phyloP scores from a whole-genome alignment of 2,329 filamentous ascomycete genomes.

The Fusarium sp. region DNA sequence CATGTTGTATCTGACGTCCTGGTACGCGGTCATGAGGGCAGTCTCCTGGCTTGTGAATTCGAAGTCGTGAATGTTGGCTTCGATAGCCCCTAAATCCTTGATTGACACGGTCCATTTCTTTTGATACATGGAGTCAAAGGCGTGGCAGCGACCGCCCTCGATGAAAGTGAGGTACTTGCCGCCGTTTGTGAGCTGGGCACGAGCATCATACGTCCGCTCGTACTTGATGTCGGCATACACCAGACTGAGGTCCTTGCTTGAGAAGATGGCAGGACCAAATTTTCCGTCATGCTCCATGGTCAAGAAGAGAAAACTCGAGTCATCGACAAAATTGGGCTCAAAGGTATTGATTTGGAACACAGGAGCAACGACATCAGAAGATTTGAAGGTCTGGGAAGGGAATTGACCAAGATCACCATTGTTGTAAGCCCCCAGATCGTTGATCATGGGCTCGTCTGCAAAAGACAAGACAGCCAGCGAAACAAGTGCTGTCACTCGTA shows the following conservation, averaged over 20 bases:
- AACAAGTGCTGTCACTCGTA: background rate
- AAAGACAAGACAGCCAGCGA: slow-evolving; percentile 11
- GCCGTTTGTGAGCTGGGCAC: slow-evolving; percentile 34
- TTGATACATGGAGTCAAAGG: slow-evolving; percentile 42
- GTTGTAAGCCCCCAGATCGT: slow-evolving; percentile 38
- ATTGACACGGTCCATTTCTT: slow-evolving; percentile 40
- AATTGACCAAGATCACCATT: slow-evolving; percentile 35
- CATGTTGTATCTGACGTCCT: slow-evolving; percentile 46
- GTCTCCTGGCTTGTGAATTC: slow-evolving; percentile 40
- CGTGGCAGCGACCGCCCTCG: slow-evolving; percentile 40
- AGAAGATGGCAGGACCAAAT: slow-evolving; percentile 44
- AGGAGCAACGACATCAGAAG: slow-evolving; percentile 39
- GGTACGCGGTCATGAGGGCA: slow-evolving; percentile 44
- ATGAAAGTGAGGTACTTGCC: slow-evolving; percentile 44
- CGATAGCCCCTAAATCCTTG: slow-evolving; percentile 26
- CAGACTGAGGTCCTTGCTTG: slow-evolving; percentile 44
- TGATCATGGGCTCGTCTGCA: slow-evolving; percentile 34
- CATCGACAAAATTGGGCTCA: slow-evolving; percentile 34
- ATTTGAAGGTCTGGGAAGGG: slow-evolving; percentile 41
- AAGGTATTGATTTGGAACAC: slow-evolving; percentile 45
- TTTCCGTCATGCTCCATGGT: slow-evolving; percentile 35
- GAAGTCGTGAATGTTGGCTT: slow-evolving; percentile 45
- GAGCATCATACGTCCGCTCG: slow-evolving; percentile 39
- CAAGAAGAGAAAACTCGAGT: slow-evolving; percentile 40
- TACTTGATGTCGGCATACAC: slow-evolving; percentile 44